A percentile compares a stretch with the other conserved stretches of the same genome.
Evolutionary conservation across 768 basidiomycete genomes (phyloP).

Genomic region (Termitomyces sp.): DNA sequence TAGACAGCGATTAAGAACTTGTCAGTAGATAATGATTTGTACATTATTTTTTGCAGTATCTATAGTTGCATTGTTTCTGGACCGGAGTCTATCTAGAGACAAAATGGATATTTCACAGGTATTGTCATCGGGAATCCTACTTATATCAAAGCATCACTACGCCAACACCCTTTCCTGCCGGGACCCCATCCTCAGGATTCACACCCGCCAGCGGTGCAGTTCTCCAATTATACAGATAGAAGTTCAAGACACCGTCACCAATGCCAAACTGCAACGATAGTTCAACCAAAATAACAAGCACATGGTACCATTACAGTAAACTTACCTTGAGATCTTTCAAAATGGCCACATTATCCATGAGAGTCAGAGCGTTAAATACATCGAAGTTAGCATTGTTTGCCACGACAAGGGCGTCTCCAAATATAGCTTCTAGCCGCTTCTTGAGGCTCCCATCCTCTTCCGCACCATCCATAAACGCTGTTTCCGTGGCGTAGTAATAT

Average conservation of each 20-base stretch:
- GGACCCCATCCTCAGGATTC: constrained; percentile 40
- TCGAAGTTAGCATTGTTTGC: constrained; percentile 89
- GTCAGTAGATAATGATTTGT: constrained; percentile 1
- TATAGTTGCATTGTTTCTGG: not conserved
- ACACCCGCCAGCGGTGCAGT: constrained; percentile 78
- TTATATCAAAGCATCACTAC: constrained; percentile 83
- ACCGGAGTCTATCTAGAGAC: no score
- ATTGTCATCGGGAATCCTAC: not conserved
- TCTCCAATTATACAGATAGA: constrained; percentile 94
- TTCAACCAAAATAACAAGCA: not conserved
- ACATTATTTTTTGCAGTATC: constrained; percentile 12
- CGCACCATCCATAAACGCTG: constrained; percentile 57
- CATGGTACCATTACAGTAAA: not conserved
- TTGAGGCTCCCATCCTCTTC: constrained; percentile 65
- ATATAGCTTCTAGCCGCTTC: constrained; percentile 64
- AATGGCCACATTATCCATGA: constrained; percentile 91
- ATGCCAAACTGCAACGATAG: constrained; percentile 68
- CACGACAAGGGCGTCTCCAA: constrained; percentile 77
- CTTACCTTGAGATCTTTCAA: constrained; percentile 80
- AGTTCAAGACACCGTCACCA: constrained; percentile 90
- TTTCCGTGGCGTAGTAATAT: constrained; percentile 90
- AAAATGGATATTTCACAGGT: not conserved
- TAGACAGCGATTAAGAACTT: constrained; percentile 67
- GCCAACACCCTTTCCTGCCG: constrained; percentile 80
- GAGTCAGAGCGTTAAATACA: constrained; percentile 91